phyloP scores from a whole-genome alignment of 176 grass and related monocot genomes.

The Olyra latifolia region DNA sequence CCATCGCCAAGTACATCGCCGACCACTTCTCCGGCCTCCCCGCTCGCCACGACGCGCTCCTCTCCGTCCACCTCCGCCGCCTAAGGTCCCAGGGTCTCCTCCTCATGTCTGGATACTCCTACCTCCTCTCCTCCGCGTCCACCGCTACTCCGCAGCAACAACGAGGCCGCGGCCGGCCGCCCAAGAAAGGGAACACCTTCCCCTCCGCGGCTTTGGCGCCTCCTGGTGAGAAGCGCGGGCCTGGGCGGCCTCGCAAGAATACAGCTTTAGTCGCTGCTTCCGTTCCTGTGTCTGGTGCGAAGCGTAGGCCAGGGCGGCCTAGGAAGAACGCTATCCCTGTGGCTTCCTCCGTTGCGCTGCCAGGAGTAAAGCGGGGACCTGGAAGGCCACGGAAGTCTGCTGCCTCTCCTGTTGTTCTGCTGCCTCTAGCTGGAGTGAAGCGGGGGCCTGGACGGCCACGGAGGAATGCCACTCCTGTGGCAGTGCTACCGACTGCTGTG shows the following conservation, averaged over 20 bases:
- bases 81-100: constrained; percentile 40
- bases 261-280: neutral
- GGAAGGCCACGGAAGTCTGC: neutral
- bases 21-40: constrained; percentile 48
- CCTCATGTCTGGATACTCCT: constrained; percentile 32
- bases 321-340: neutral
- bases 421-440: neutral
- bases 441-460: neutral
- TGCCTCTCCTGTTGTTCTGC: neutral
- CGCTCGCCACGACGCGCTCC: constrained; percentile 33
- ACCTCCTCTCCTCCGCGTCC: constrained; percentile 12
- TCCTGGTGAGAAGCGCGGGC: constrained; percentile 24
- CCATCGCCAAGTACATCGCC: constrained; percentile 46
- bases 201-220: neutral
- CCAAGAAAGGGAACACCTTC: neutral
- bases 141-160: neutral
- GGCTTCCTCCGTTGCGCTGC: neutral
- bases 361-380: neutral
- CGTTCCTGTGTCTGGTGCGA: neutral
- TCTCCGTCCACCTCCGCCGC: constrained; percentile 50
- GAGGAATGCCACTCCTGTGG: neutral
- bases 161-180: constrained; percentile 20
- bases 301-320: constrained; percentile 27
- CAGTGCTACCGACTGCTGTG: neutral
- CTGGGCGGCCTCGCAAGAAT: constrained; percentile 34